Percentiles rank a stretch among this genome's conserved stretches.
Evolutionary conservation across 1,284 basidiomycete genomes (phyloP).

Genomic region (Coniferiporia sulphurascens): DNA sequence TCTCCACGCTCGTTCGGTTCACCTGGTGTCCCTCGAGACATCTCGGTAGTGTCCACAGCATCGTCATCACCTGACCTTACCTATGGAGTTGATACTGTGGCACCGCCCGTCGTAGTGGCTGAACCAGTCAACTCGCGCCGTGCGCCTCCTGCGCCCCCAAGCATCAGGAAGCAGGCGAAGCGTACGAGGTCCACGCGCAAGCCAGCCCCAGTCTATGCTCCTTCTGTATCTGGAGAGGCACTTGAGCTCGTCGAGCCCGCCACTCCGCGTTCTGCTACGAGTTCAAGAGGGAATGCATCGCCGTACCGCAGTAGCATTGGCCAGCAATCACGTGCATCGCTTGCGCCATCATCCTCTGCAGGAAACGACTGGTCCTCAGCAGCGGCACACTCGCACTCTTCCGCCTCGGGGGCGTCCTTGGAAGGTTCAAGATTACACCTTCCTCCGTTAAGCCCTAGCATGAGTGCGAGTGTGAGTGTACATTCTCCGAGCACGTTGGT

Average conservation of each 20-base stretch:
- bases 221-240: conserved; percentile 11
- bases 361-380: conserved; percentile 17
- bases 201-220: conserved; percentile 13
- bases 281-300: background rate
- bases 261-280: conserved; percentile 2
- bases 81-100: background rate
- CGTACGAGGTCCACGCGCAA: conserved; percentile 13
- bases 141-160: background rate
- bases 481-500: background rate
- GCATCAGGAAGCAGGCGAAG: background rate
- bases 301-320: background rate
- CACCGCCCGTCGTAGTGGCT: background rate
- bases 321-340: conserved; percentile 3
- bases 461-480: background rate
- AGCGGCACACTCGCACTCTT: conserved; percentile 10
- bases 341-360: conserved; percentile 1
- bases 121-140: background rate
- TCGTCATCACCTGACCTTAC: conserved; percentile 7
- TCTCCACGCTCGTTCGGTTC: conserved; percentile 5
- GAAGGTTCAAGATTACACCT: conserved; percentile 4
- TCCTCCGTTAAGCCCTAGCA: background rate
- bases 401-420: conserved; percentile 12
- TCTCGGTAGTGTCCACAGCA: conserved; percentile 2
- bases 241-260: conserved; percentile 13
- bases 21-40: conserved; percentile 14